A percentile compares a stretch with the other conserved stretches of the same genome.
Conservation (phyloP, 228 moss, liverwort and hornwort genomes). For the Sphagnum magellanicum region DNA sequence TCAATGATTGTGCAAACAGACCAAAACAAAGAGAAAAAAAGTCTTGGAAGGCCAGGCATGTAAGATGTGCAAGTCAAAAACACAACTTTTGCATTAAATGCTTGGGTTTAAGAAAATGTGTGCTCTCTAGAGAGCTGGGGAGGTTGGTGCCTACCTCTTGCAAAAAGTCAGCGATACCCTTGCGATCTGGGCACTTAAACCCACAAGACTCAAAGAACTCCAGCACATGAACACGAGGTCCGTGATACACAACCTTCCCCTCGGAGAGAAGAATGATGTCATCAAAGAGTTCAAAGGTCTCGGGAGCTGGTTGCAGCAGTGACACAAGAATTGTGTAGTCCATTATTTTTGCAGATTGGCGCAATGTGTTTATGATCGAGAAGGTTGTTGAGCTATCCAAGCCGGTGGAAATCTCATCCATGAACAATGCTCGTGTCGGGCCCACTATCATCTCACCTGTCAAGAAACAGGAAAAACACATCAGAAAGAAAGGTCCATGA, state of each 20-base stretch:
- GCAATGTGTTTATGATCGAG: slow-evolving; percentile 37
- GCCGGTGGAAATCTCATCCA: slow-evolving; percentile 61
- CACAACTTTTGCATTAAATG: too few relatives aligned
- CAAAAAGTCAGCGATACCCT: slow-evolving; percentile 52
- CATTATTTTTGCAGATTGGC: slow-evolving; percentile 27
- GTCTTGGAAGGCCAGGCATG: too few relatives aligned
- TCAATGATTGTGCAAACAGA: too few relatives aligned
- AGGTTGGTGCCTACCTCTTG: slow-evolving; percentile 26
- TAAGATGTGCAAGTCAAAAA: too few relatives aligned
- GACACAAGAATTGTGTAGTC: slow-evolving; percentile 33
- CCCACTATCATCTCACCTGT: slow-evolving; percentile 50
- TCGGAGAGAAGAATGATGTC: slow-evolving; percentile 45
- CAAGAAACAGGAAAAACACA: too few relatives aligned
- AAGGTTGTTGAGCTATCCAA: slow-evolving; percentile 54
- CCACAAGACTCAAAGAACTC: slow-evolving; percentile 46
- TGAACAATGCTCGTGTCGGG: slow-evolving; percentile 30
- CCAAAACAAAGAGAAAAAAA: too few relatives aligned
- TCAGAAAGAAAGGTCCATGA: background rate
- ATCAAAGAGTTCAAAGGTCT: slow-evolving; percentile 45
- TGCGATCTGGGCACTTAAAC: slow-evolving; percentile 44
- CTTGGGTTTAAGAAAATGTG: too few relatives aligned
- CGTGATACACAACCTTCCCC: slow-evolving; percentile 45
- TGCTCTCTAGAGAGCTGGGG: too few relatives aligned
- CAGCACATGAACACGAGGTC: slow-evolving; percentile 17
- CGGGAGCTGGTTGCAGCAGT: slow-evolving; percentile 50